Evolutionary conservation across 306 rosid genomes (phyloP).

Genomic region (Rubus parviflorus): DNA sequence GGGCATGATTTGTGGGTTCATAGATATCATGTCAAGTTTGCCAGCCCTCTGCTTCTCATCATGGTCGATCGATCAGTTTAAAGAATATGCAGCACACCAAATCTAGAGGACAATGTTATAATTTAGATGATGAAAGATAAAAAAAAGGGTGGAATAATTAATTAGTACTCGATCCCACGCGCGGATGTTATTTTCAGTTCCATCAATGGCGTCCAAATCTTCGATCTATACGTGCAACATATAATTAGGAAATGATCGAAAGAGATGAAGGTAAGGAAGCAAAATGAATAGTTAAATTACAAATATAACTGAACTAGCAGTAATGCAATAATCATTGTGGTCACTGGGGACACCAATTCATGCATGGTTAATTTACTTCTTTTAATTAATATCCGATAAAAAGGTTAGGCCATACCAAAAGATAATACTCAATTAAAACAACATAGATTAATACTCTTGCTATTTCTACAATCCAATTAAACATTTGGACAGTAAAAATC

Average conservation of each 20-base stretch:
- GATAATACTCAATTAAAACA: no score
- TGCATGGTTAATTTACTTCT: no score
- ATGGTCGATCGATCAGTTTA: conserved; percentile 2
- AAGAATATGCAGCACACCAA: conserved; percentile 34
- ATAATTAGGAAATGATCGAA: background rate
- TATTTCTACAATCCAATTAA: no score
- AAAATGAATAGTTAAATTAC: no score
- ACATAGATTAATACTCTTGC: no score
- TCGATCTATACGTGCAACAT: background rate
- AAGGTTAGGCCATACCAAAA: no score
- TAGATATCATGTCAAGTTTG: conserved; percentile 9
- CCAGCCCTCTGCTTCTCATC: conserved; percentile 11
- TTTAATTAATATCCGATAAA: no score
- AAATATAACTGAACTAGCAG: no score
- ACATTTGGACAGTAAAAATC: no score
- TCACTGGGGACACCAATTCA: no score
- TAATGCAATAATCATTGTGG: no score
- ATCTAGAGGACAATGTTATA: conserved; percentile 9
- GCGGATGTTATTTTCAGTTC: background rate
- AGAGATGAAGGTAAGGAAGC: background rate
- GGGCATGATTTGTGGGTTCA: conserved; percentile 23
- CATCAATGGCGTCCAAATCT: background rate
- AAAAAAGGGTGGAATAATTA: conserved; percentile 24
- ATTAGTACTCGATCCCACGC: background rate
- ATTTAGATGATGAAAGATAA: background rate